Conservation (phyloP, 208 protist species). For the Trypanosoma boissoni region DNA sequence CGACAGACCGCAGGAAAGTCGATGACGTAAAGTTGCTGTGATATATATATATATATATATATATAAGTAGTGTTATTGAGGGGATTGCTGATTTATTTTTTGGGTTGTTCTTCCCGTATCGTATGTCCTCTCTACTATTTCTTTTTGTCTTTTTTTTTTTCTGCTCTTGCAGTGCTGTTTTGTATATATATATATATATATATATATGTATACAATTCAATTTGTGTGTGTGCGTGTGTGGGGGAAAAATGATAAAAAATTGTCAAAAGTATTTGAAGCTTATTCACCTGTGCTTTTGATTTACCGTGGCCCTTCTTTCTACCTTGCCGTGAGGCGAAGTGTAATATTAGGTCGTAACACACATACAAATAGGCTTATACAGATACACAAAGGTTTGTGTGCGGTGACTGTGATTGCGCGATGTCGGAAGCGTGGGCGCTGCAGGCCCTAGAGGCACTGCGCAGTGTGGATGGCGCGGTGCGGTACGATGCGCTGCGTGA, state of each 20-base stretch:
- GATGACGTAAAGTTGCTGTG: neutral
- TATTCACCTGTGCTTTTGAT: too few relatives aligned
- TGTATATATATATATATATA: slow-evolving; percentile 5
- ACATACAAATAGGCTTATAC: too few relatives aligned
- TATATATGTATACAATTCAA: too few relatives aligned
- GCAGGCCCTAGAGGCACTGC: neutral
- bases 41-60: slow-evolving; percentile 1
- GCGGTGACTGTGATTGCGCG: too few relatives aligned
- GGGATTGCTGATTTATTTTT: neutral
- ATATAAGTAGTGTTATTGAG: neutral
- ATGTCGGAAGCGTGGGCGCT: slow-evolving; percentile 1
- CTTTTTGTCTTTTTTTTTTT: neutral
- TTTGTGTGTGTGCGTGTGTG: too few relatives aligned
- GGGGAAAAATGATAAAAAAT: too few relatives aligned
- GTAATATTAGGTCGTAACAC: too few relatives aligned
- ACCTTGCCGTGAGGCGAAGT: too few relatives aligned
- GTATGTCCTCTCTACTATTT: neutral
- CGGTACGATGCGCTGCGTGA: slow-evolving; percentile 22
- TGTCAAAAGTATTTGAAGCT: too few relatives aligned
- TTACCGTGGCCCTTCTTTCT: too few relatives aligned
- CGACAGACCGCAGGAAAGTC: neutral
- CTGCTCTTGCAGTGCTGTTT: neutral
- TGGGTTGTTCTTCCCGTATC: neutral
- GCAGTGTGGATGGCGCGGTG: slow-evolving; percentile 5
- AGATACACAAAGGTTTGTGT: too few relatives aligned